Conservation (phyloP, 2,329 filamentous ascomycete species). For the Pseudogymnoascus sp. region DNA sequence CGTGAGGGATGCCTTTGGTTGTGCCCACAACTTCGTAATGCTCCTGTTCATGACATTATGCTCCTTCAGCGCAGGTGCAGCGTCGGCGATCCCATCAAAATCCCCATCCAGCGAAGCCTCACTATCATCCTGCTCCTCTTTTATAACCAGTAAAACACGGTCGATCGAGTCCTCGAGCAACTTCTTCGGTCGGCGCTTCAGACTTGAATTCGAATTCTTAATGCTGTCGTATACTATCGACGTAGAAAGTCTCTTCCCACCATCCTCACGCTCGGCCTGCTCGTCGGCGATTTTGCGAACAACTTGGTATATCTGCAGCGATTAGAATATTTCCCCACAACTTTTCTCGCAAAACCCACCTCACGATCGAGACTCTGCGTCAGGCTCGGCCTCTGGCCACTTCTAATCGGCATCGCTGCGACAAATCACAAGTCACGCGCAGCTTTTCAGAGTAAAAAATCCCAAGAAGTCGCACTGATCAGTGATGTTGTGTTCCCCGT, state of each 20-base stretch:
- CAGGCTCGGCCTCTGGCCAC: conserved; percentile 37
- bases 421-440: not conserved
- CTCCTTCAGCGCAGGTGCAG: conserved; percentile 31
- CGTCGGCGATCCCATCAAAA: conserved; percentile 40
- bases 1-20: conserved; percentile 24
- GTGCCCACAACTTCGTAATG: conserved; percentile 53
- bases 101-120: conserved; percentile 41
- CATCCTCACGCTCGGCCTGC: conserved; percentile 44
- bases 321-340: conserved; percentile 15
- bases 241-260: conserved; percentile 46
- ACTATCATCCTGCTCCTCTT: conserved; percentile 46
- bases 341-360: conserved; percentile 28
- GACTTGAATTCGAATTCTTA: conserved; percentile 75
- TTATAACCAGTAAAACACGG: conserved; percentile 66
- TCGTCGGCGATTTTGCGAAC: conserved; percentile 70
- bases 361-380: conserved; percentile 57
- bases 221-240: conserved; percentile 69
- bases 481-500: not conserved
- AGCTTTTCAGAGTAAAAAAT: not conserved
- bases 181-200: conserved; percentile 75
- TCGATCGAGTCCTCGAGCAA: conserved; percentile 80
- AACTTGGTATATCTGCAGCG: conserved; percentile 61
- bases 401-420: not conserved
- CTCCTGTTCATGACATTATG: conserved; percentile 60
- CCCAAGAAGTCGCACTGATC: not conserved